Evolutionary conservation across 108 stramenopile species (phyloP).

Genomic region (Bacterosira constricta): DNA sequence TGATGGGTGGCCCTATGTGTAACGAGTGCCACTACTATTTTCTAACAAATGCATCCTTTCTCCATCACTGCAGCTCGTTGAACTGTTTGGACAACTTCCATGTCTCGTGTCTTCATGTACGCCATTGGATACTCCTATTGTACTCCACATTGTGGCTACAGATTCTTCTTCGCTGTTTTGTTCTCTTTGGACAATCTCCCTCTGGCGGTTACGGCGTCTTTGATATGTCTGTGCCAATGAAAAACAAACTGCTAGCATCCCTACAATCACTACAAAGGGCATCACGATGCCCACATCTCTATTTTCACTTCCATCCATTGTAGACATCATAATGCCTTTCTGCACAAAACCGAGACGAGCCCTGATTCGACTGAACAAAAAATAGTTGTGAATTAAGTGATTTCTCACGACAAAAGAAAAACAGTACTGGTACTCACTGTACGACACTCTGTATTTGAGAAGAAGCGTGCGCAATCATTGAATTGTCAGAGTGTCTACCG

Average conservation of each 20-base stretch:
- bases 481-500: background rate
- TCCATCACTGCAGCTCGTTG: background rate
- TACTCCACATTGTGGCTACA: background rate
- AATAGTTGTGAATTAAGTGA: background rate
- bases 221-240: background rate
- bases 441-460: conserved; percentile 29
- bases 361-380: conserved; percentile 10
- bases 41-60: background rate
- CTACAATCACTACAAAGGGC: background rate
- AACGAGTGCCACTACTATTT: background rate
- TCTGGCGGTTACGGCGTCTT: background rate
- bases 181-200: background rate
- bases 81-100: background rate
- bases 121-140: conserved; percentile 1
- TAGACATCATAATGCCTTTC: conserved; percentile 36
- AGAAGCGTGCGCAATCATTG: conserved; percentile 14
- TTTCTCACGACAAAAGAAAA: background rate
- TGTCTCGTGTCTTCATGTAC: background rate
- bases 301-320: conserved; percentile 22
- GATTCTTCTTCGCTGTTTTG: conserved; percentile 3
- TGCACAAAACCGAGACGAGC: conserved; percentile 24
- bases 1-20: too few species aligned
- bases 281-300: background rate
- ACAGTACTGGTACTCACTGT: conserved; percentile 5
- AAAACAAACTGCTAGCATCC: background rate